phyloP scores from a whole-genome alignment of 257 asterid species.

The Solanum medicagineum region DNA sequence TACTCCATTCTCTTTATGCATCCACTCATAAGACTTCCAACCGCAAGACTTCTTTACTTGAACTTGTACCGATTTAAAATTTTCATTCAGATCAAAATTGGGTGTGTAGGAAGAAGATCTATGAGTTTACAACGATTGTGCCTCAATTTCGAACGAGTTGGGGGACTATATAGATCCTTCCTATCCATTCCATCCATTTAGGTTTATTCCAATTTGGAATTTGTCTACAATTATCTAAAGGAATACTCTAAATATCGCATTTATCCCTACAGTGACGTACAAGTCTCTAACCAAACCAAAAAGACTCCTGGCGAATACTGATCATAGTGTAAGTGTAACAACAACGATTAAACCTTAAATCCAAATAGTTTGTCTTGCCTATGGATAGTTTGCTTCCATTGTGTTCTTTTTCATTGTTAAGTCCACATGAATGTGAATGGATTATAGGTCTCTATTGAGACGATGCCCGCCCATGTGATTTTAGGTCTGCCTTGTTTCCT shows the following conservation, averaged over 20 bases:
- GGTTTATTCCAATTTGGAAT: not conserved
- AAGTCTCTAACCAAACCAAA: not conserved
- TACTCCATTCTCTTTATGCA: not conserved
- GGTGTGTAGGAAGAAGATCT: not conserved
- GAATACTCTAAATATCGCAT: not conserved
- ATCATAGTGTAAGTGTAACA: not conserved
- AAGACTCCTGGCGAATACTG: not conserved
- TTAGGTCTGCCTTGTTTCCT: not conserved
- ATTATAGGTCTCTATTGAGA: not conserved
- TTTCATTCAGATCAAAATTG: not conserved
- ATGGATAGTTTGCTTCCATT: not conserved
- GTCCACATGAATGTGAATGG: not conserved
- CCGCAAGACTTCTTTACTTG: not conserved
- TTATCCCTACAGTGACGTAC: not conserved
- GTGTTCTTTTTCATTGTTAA: not conserved
- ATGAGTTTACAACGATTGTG: not conserved
- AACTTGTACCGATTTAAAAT: not conserved
- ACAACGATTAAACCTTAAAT: not conserved
- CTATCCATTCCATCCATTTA: not conserved
- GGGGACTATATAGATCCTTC: not conserved
- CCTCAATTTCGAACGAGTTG: not conserved
- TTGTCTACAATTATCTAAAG: not conserved
- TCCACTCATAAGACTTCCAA: not conserved
- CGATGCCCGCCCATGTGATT: not conserved
- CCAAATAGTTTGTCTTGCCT: not conserved